These are phyloP conservation scores for Filosporella fistucella DNA, from an alignment of 495 filamentous ascomycete species.

Conservation along the genomic window DNA sequence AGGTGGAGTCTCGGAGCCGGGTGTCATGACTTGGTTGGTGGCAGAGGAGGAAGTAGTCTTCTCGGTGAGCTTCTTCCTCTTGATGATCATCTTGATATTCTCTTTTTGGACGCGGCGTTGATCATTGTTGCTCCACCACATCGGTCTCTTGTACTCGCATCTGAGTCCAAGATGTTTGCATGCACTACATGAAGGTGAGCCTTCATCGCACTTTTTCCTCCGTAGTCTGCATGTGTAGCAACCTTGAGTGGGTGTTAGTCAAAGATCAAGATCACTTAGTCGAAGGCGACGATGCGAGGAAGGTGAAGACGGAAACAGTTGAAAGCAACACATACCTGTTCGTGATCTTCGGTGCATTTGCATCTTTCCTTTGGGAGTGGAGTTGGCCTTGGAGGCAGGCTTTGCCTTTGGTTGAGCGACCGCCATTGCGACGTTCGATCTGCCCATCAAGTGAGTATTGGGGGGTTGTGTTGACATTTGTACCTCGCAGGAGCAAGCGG, in stretches of 20 bases:
- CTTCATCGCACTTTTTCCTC: conserved; percentile 97
- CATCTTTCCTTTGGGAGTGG: conserved; percentile 47
- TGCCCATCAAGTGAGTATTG: conserved; percentile 46
- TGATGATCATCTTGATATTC: conserved; percentile 93
- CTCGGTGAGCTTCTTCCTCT: conserved; percentile 89
- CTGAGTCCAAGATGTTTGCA: conserved; percentile 81
- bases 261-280: conserved; percentile 12
- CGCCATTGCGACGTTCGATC: conserved; percentile 53
- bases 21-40: conserved; percentile 45
- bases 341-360: conserved; percentile 92
- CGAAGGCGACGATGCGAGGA: conserved; percentile 15
- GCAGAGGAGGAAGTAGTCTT: conserved; percentile 59
- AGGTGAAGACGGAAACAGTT: conserved; percentile 11
- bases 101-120: conserved; percentile 85
- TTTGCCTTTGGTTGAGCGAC: conserved; percentile 51
- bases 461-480: conserved; percentile 59
- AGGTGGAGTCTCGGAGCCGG: conserved; percentile 61
- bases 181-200: conserved; percentile 76
- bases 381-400: conserved; percentile 38
- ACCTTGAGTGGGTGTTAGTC: conserved; percentile 50
- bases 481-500: conserved; percentile 39
- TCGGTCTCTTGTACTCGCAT: conserved; percentile 94
- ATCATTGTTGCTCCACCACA: conserved; percentile 95
- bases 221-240: conserved; percentile 96
- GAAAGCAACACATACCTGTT: conserved; percentile 62